Percentiles rank a stretch among this genome's conserved stretches.
Conservation (phyloP, 129 eudicot species). For the Pulicaria dysenterica region DNA sequence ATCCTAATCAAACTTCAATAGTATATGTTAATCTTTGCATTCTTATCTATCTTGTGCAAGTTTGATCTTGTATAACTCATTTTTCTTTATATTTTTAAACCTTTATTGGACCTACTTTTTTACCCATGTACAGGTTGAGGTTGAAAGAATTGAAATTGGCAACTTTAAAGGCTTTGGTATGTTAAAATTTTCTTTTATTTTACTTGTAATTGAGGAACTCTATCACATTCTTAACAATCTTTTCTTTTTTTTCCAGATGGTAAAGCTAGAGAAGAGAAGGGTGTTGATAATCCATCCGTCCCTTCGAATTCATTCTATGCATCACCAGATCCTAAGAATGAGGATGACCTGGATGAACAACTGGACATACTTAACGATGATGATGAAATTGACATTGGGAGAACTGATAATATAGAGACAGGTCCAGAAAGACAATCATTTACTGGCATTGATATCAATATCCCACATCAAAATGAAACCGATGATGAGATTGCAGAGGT, state of each 20-base stretch:
- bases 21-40: too few relatives aligned
- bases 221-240: not conserved
- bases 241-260: slow-evolving; percentile 43
- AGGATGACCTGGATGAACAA: slow-evolving; percentile 80
- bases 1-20: too few relatives aligned
- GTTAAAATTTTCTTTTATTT: slow-evolving; percentile 4
- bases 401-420: slow-evolving; percentile 34
- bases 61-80: not conserved
- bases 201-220: not conserved
- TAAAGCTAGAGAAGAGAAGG: slow-evolving; percentile 56
- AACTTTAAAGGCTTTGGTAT: slow-evolving; percentile 69
- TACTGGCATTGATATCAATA: slow-evolving; percentile 78
- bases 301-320: slow-evolving; percentile 43
- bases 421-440: slow-evolving; percentile 46
- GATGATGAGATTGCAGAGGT: slow-evolving; percentile 87
- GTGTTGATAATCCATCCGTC: slow-evolving; percentile 38
- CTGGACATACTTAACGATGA: slow-evolving; percentile 77
- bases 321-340: slow-evolving; percentile 61
- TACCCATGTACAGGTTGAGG: slow-evolving; percentile 68
- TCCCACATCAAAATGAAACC: slow-evolving; percentile 71
- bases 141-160: slow-evolving; percentile 80
- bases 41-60: too few relatives aligned
- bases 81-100: not conserved
- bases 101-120: not conserved
- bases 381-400: slow-evolving; percentile 50